Evolutionary conservation across 345 rosid genomes (phyloP).

Genomic region (Eucalyptus cladocalyx): DNA sequence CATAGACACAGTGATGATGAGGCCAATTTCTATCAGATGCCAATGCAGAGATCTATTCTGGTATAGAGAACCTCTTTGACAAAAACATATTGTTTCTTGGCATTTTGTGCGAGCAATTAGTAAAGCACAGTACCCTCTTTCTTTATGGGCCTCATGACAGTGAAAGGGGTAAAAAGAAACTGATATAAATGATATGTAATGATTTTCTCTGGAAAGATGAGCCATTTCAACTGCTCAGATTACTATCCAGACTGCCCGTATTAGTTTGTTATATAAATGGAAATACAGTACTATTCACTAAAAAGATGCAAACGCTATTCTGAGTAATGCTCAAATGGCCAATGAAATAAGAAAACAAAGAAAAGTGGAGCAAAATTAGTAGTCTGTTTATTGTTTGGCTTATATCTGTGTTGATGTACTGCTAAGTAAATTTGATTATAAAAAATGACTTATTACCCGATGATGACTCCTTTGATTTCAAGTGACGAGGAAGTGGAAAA

Average conservation of each 20-base stretch:
- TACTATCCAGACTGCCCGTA: background rate
- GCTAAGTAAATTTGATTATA: background rate
- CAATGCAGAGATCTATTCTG: background rate
- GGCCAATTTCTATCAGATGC: background rate
- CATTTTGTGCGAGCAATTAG: background rate
- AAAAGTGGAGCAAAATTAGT: background rate
- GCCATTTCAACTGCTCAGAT: background rate
- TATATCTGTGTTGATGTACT: background rate
- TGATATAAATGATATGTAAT: background rate
- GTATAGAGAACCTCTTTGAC: background rate
- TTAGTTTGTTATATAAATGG: background rate
- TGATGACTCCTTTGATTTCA: background rate
- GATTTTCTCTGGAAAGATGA: background rate
- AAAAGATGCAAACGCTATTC: background rate
- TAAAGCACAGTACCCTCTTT: background rate
- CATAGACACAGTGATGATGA: background rate
- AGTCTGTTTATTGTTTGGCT: background rate
- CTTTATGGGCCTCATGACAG: background rate
- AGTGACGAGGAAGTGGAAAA: background rate
- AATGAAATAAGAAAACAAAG: background rate
- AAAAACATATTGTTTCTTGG: background rate
- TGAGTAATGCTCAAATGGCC: background rate
- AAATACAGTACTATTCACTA: background rate
- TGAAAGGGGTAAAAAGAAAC: background rate
- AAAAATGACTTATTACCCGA: too few species aligned